Conservation (phyloP, 2,329 filamentous ascomycete genomes). For the Myriosclerotinia curreyana region DNA sequence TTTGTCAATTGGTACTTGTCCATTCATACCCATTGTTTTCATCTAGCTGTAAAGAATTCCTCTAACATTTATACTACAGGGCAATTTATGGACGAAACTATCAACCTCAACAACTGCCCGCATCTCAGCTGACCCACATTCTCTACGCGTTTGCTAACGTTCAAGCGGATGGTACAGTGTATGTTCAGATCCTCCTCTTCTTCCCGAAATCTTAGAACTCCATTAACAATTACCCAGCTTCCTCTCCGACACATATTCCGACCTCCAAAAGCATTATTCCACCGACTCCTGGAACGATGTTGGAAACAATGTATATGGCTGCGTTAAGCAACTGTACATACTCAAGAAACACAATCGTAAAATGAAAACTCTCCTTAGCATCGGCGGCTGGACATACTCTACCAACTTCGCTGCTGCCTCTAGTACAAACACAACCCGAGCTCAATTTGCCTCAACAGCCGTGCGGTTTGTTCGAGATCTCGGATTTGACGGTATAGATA, state of each 20-base stretch:
- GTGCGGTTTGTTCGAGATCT: conserved; percentile 70
- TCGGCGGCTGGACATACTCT: conserved; percentile 86
- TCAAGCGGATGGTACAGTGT: conserved; percentile 67
- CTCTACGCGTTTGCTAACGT: conserved; percentile 82
- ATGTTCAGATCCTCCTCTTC: conserved; percentile 44
- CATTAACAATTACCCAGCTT: conserved; percentile 43
- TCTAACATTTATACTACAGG: not conserved
- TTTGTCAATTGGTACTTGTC: not conserved
- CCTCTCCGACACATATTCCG: conserved; percentile 67
- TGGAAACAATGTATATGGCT: conserved; percentile 74
- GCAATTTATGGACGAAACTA: not conserved
- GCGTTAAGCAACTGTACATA: conserved; percentile 73
- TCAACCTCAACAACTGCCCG: conserved; percentile 57
- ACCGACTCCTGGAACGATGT: conserved; percentile 64
- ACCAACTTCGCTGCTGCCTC: conserved; percentile 68
- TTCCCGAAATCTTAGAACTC: conserved; percentile 43
- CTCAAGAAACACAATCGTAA: conserved; percentile 76
- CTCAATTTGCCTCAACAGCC: conserved; percentile 65
- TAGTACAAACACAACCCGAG: conserved; percentile 58
- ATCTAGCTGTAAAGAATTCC: not conserved
- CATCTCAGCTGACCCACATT: conserved; percentile 69
- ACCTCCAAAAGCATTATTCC: conserved; percentile 75
- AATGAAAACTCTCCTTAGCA: conserved; percentile 73
- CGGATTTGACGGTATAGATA: conserved; percentile 55
- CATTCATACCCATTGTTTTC: not conserved